Evolutionary conservation across 1,284 basidiomycete genomes (phyloP), one percentile per base, ranked within the genome.

Genomic region (Cutaneotrichosporon spelunceum): DNA sequence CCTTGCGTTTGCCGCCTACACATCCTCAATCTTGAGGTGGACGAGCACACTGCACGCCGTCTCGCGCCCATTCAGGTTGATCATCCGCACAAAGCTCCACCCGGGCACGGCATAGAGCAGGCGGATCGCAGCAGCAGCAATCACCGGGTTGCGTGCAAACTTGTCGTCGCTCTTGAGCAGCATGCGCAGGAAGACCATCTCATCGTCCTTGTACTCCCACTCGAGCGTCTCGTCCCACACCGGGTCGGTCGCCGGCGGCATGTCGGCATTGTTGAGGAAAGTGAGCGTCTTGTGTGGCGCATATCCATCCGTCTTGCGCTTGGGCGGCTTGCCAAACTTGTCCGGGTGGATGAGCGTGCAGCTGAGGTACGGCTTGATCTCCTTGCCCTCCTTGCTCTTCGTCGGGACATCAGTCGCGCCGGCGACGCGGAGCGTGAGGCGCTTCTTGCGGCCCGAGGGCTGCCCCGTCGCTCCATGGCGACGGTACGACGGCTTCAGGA

Each of bases 211-310:
- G 72, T 93, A 90, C n/a, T 87, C 85, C 45, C 94, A 81, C 50
- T 82, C 80, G 39, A 94, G 78, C 29, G 80, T 80, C 72, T 92
- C 86, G 69, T 91, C 84, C 90, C 92, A 96, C 5, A 88, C 80
- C 0, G 93, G 93, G 75, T 57, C 74, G 49, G 56, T 23, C 21
- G 24, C 23, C 2, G 55, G 29, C 8, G 50, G 42, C 26, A 33
- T 42, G 21, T 44, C 53, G n/a, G 30, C 44, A 11, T 34, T 33
- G 10, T 27, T 45, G 7, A 56, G 47, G 53, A 60, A 60, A n/a
- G 14, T 26, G n/a, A 60, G 54, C 19, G 48, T 45, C 27, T 45
- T 29, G 42, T 39, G 39, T 2, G 30, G 53, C 24, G n/a, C 27
- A 42, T 59, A 60, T n/a, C 55, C 52, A 45, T 45, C 55, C 14